Percentiles rank a stretch among this genome's conserved stretches.
These are phyloP conservation scores for Beauveria pseudobassiana DNA, from an alignment of 2,329 filamentous ascomycete genomes.

Conservation along the genomic window DNA sequence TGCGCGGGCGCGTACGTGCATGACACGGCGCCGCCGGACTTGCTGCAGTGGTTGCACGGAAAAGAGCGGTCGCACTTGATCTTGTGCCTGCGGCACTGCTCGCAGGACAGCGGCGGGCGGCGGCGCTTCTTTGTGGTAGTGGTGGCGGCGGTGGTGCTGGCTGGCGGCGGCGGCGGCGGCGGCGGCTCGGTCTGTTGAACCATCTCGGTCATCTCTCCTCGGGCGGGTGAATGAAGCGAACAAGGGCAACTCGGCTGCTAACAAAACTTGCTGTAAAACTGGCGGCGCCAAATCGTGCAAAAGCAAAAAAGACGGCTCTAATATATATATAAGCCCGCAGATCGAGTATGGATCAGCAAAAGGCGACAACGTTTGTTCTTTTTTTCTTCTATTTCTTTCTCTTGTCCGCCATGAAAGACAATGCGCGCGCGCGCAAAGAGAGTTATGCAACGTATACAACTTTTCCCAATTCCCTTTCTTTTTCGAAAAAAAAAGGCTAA, in stretches of 20 bases:
- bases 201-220: slow-evolving; percentile 18
- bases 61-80: slow-evolving; percentile 52
- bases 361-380: too few species aligned
- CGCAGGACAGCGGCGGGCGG: slow-evolving; percentile 41
- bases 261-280: neutral
- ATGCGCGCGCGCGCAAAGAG: too few species aligned
- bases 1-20: slow-evolving; percentile 44
- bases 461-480: too few species aligned
- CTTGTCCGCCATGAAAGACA: too few species aligned
- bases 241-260: too few species aligned
- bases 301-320: too few species aligned
- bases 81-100: slow-evolving; percentile 52
- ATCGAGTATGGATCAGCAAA: too few species aligned
- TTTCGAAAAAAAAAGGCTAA: too few species aligned
- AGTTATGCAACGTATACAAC: too few species aligned
- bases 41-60: slow-evolving; percentile 54
- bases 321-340: too few species aligned
- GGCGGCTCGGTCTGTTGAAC: slow-evolving; percentile 32
- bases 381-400: too few species aligned
- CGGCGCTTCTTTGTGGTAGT: slow-evolving; percentile 28
- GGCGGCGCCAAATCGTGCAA: neutral
- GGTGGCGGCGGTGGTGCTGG: neutral
- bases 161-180: neutral
- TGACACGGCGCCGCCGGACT: slow-evolving; percentile 36
- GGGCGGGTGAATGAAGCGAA: neutral